These are phyloP conservation scores for Tinospora cordifolia DNA, from an alignment of 164 flowering plant species.

Conservation along the genomic window DNA sequence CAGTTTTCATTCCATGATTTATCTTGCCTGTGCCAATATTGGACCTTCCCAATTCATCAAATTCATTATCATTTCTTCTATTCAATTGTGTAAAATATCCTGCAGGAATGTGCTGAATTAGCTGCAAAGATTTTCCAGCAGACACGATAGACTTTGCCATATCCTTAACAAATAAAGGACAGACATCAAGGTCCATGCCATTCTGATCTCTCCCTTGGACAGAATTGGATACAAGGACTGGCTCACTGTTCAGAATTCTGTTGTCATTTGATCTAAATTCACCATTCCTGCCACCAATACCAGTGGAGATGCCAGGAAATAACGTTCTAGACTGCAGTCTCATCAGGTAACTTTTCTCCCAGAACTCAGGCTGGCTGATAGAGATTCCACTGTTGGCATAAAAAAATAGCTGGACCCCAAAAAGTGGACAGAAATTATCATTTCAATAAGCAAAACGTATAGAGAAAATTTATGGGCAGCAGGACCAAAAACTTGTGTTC, in stretches of 20 bases:
- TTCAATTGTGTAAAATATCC: constrained; percentile 13
- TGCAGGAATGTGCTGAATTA: constrained; percentile 54
- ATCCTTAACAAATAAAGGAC: constrained; percentile 76
- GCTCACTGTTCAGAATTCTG: constrained; percentile 28
- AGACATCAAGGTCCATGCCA: constrained; percentile 28
- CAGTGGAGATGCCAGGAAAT: constrained; percentile 21
- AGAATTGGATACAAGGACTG: constrained; percentile 21
- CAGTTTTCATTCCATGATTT: constrained; percentile 20
- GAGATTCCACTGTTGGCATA: constrained; percentile 56
- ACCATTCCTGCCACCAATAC: constrained; percentile 13
- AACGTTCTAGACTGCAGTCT: constrained; percentile 32
- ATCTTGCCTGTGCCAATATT: constrained; percentile 12
- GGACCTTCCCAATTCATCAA: constrained; percentile 21
- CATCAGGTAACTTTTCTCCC: constrained; percentile 83
- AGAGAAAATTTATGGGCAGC: not conserved
- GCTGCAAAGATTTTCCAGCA: constrained; percentile 93
- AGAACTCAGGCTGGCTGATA: constrained; percentile 68
- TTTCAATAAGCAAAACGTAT: not conserved
- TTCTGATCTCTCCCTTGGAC: constrained; percentile 36
- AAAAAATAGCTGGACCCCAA: constrained; percentile 67
- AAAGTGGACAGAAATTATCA: not conserved
- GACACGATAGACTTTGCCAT: constrained; percentile 71
- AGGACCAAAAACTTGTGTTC: not conserved
- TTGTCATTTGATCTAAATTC: constrained; percentile 19
- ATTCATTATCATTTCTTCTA: constrained; percentile 16